Base-by-base conservation (phyloP, 805 yeast species). In the Candida yuanshanica region DNA sequence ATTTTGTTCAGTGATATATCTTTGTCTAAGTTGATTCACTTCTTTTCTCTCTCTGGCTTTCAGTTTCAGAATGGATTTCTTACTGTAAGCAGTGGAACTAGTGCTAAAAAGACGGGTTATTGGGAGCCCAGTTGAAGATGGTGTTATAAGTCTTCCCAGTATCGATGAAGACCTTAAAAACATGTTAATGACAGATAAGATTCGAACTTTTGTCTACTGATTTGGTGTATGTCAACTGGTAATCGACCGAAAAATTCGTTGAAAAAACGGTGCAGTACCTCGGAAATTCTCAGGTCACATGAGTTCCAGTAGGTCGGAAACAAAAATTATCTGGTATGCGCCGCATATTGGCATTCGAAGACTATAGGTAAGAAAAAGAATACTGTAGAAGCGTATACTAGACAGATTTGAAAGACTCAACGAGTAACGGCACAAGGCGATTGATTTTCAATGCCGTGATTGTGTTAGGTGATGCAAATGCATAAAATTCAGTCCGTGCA, bases 31-130 rank as follows among this genome's bases (percentile, higher is more conserved):
- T 37, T 50, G 51, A 36, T 53, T 56, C 34, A 50, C 41, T 37
- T 55, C 58, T 45, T 48, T 53, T 32, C 47, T 49, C 23, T 53
- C 58, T 29, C 45, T 45, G 13, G 60, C 51, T 33, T 48, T 38
- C 20, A 55, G 46, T 46, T 50, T 53, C 22, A 55, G 36, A 31
- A 50, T 48, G n/a, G 56, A 56, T 39, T 52, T 51, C 44, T 47
- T 49, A 26, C 45, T 41, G 23, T 23, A 18, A 7, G 43, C 31
- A 10, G 34, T 36, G 2, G 41, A 24, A 7, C 44, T 23, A 4
- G 44, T 29, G 39, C 50, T 45, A 35, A 50, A 50, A 1, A 41
- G 24, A 23, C 54, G 52, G 5, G 22, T 25, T 16, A 14, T 11
- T 27, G 31, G 18, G 18, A 27, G 17, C 27, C 24, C 25, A 13